These are phyloP conservation scores for Ophiocordyceps australis DNA, from an alignment of 2,329 filamentous ascomycete genomes.

Conservation along the genomic window DNA sequence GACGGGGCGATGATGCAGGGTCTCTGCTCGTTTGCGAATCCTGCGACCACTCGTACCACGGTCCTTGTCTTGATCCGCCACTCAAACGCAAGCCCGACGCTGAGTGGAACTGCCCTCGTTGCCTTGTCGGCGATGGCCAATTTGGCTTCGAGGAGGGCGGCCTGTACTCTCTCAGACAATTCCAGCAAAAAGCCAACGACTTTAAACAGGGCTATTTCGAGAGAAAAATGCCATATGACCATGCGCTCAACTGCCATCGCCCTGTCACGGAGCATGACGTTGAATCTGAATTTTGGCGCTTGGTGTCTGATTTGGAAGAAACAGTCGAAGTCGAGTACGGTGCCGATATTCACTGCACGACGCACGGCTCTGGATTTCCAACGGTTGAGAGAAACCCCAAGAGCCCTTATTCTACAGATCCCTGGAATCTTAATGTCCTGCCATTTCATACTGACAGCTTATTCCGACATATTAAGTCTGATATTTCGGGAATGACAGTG, in stretches of 20 bases:
- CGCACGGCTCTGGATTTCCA: slow-evolving; percentile 91
- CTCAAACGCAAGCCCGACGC: slow-evolving; percentile 58
- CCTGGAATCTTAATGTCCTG: slow-evolving; percentile 90
- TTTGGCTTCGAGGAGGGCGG: slow-evolving; percentile 97
- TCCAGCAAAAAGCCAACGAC: slow-evolving; percentile 86
- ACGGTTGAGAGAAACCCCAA: slow-evolving; percentile 82
- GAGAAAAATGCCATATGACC: slow-evolving; percentile 75
- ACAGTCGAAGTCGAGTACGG: slow-evolving; percentile 97
- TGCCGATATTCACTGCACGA: slow-evolving; percentile 94
- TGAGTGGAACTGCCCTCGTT: slow-evolving; percentile 93
- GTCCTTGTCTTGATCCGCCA: slow-evolving; percentile 74
- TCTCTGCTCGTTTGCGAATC: slow-evolving; percentile 73
- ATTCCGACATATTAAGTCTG: slow-evolving; percentile 93
- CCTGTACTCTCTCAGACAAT: slow-evolving; percentile 85
- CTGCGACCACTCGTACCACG: slow-evolving; percentile 79
- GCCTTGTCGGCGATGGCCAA: slow-evolving; percentile 86
- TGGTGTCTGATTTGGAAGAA: slow-evolving; percentile 86
- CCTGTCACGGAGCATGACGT: slow-evolving; percentile 89
- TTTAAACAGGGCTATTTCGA: slow-evolving; percentile 94
- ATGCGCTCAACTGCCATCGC: slow-evolving; percentile 60
- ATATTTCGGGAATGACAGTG: slow-evolving; percentile 98
- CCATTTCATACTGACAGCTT: slow-evolving; percentile 82
- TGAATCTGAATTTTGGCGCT: slow-evolving; percentile 88
- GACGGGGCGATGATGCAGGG: slow-evolving; percentile 53
- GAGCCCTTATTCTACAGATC: slow-evolving; percentile 73